phyloP scores from a whole-genome alignment of 345 rosid species.

The Turnera subulata region DNA sequence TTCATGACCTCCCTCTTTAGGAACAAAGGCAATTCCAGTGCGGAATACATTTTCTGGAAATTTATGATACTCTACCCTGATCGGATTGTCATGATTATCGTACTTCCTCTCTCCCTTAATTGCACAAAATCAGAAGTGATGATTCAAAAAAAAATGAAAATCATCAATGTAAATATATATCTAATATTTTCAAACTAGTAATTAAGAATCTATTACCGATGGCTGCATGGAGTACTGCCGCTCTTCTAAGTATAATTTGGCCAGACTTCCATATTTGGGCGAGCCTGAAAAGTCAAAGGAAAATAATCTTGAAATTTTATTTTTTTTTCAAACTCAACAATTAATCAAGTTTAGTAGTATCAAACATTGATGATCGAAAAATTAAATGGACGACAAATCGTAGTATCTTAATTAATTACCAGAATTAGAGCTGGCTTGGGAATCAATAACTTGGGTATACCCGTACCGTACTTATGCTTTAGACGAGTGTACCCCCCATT shows the following conservation, averaged over 20 bases:
- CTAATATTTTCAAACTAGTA: too few species aligned
- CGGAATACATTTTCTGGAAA: slow-evolving; percentile 7
- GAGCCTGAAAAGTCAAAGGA: slow-evolving; percentile 12
- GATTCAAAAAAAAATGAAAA: too few species aligned
- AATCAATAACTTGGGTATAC: slow-evolving; percentile 9
- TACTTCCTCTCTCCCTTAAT: too few species aligned
- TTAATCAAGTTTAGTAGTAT: too few species aligned
- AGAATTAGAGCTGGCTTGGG: slow-evolving; percentile 10
- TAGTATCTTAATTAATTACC: too few species aligned
- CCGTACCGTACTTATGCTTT: slow-evolving; percentile 5
- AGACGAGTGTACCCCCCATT: background rate
- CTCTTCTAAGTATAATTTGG: slow-evolving; percentile 14
- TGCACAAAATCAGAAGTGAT: too few species aligned
- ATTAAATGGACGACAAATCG: too few species aligned
- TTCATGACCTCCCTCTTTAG: slow-evolving; percentile 6
- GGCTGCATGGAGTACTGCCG: too few species aligned
- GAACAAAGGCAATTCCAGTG: slow-evolving; percentile 8
- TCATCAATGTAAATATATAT: too few species aligned
- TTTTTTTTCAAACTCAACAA: background rate
- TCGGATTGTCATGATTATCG: background rate
- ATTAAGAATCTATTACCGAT: too few species aligned
- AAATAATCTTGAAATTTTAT: too few species aligned
- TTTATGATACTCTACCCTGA: slow-evolving; percentile 14
- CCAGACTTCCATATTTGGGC: slow-evolving; percentile 10
- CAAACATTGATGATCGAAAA: too few species aligned